Conservation (phyloP, 768 basidiomycete genomes). For the Suillus subalutaceus region DNA sequence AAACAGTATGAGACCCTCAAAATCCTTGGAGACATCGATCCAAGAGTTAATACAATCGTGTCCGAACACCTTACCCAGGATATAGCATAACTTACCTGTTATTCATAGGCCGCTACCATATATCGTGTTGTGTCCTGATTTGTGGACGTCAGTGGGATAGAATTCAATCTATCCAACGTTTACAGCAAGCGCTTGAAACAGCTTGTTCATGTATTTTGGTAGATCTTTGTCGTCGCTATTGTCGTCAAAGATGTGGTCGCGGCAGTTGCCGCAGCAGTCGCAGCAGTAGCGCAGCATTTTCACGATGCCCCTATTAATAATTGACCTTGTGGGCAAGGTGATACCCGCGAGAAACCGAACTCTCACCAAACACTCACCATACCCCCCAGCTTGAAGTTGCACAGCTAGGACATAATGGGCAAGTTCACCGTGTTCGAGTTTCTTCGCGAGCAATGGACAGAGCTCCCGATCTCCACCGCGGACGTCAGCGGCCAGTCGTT, state of each 20-base stretch:
- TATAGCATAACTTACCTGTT: not conserved
- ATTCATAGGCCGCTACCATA: not conserved
- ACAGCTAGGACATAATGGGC: constrained; percentile 22
- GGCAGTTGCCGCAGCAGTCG: too few species aligned
- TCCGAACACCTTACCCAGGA: constrained; percentile 22
- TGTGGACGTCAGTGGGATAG: not conserved
- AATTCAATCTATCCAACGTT: not conserved
- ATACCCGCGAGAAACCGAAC: too few species aligned
- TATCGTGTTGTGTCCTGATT: not conserved
- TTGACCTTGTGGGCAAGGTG: too few species aligned
- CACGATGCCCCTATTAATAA: too few species aligned
- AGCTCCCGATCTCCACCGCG: constrained; percentile 24
- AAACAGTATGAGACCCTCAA: constrained; percentile 32
- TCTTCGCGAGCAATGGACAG: constrained; percentile 32
- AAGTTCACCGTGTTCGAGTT: constrained; percentile 21
- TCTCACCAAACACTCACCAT: too few species aligned
- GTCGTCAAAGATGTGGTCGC: too few species aligned
- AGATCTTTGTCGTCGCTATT: too few species aligned
- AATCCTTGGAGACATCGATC: constrained; percentile 28
- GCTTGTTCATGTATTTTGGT: not conserved
- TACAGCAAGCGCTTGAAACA: too few species aligned
- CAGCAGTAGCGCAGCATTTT: too few species aligned
- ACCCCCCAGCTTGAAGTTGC: not conserved
- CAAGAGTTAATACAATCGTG: constrained; percentile 30
- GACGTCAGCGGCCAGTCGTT: constrained; percentile 27